phyloP scores from a whole-genome alignment of 164 flowering plant species.

The Magnolia kwangsiensis region DNA sequence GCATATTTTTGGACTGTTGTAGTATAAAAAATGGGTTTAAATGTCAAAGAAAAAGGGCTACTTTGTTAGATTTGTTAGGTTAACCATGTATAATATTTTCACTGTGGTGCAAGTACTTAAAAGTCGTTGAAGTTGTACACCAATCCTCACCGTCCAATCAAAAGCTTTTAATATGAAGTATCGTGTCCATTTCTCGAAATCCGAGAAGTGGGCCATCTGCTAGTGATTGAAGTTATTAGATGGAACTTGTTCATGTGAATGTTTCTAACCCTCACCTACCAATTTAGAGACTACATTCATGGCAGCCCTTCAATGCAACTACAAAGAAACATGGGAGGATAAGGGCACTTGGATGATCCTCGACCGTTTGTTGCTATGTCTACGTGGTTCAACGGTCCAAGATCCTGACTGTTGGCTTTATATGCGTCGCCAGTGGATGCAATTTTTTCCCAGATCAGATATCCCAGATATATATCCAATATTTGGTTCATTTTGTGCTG shows the following conservation, averaged over 20 bases:
- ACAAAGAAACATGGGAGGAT: background rate
- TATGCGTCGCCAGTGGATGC: too few species aligned
- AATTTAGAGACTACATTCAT: background rate
- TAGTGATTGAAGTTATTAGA: background rate
- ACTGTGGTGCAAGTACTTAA: background rate
- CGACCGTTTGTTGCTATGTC: too few species aligned
- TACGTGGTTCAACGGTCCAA: too few species aligned
- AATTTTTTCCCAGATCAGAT: too few species aligned
- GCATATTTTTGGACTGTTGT: background rate
- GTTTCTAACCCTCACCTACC: background rate
- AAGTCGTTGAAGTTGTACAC: background rate
- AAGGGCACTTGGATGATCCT: background rate
- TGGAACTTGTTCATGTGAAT: background rate
- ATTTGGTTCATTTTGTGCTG: too few species aligned
- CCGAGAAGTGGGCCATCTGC: constrained; percentile 1
- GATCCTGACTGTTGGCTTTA: too few species aligned
- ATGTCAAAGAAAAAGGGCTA: background rate
- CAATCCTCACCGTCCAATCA: too few species aligned
- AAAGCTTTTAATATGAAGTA: background rate
- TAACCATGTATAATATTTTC: background rate
- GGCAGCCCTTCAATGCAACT: background rate
- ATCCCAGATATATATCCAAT: too few species aligned
- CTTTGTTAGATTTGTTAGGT: background rate
- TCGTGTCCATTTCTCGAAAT: background rate
- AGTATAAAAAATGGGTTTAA: background rate